Percentiles rank a stretch among this genome's conserved stretches.
These are phyloP conservation scores for Ascochyta koolunga DNA, from an alignment of 2,329 filamentous ascomycete genomes.

Conservation along the genomic window DNA sequence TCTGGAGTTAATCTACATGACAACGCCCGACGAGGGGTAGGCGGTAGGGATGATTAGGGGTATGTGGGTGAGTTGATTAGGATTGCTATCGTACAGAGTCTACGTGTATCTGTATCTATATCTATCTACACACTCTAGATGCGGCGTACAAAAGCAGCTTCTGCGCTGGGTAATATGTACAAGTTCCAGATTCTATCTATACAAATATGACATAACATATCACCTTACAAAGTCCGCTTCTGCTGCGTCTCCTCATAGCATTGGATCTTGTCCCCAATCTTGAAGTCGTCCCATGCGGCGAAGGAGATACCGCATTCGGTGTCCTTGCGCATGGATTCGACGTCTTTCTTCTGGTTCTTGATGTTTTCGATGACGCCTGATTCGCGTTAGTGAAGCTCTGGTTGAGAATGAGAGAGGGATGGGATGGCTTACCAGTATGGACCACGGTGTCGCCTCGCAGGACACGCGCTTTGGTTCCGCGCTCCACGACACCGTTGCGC, in stretches of 20 bases:
- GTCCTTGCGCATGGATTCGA: constrained; percentile 86
- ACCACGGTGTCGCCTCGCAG: constrained; percentile 72
- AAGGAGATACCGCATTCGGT: constrained; percentile 93
- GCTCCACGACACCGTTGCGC: constrained; percentile 75
- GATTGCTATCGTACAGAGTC: too few relatives aligned
- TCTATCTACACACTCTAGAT: neutral
- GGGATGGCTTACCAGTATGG: constrained; percentile 74
- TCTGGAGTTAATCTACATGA: too few relatives aligned
- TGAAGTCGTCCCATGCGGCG: constrained; percentile 76
- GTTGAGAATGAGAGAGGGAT: neutral
- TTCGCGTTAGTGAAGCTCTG: constrained; percentile 6
- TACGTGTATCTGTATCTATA: neutral
- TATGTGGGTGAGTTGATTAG: too few relatives aligned
- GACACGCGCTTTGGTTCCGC: constrained; percentile 71
- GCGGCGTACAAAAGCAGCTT: neutral
- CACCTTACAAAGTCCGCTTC: constrained; percentile 62
- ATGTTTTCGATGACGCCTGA: constrained; percentile 79
- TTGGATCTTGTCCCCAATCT: constrained; percentile 84
- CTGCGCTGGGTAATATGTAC: neutral
- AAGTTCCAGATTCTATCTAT: neutral
- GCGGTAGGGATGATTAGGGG: too few relatives aligned
- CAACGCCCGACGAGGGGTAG: too few relatives aligned
- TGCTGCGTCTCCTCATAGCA: constrained; percentile 80
- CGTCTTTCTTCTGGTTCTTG: constrained; percentile 92
- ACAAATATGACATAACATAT: neutral